Evolutionary conservation across 2,329 filamentous ascomycete genomes (phyloP).

Genomic region (Fusarium nodosum): DNA sequence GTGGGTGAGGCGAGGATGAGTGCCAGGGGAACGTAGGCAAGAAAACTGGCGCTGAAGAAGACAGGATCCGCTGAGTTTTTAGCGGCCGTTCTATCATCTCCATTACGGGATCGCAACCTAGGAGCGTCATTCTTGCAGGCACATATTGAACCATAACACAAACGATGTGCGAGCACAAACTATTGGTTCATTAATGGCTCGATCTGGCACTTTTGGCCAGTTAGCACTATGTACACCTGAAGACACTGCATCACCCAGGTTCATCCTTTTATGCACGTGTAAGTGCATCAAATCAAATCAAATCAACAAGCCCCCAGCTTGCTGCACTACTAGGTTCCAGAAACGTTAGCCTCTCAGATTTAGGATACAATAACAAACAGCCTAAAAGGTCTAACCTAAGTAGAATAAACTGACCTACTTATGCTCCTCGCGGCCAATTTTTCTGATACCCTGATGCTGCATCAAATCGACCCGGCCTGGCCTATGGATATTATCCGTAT

Average conservation of each 20-base stretch:
- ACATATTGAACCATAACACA: background rate
- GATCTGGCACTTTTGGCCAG: constrained; percentile 9
- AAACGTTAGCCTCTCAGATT: too few relatives aligned
- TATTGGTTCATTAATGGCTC: constrained; percentile 3
- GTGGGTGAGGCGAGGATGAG: constrained; percentile 8
- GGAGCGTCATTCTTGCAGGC: constrained; percentile 2
- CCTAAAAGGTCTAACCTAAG: too few relatives aligned
- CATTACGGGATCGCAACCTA: constrained; percentile 6
- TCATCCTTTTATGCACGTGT: constrained; percentile 12
- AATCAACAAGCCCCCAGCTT: background rate
- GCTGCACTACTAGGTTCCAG: too few relatives aligned
- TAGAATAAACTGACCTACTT: too few relatives aligned
- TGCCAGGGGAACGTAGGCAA: constrained; percentile 4
- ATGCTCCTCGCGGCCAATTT: too few relatives aligned
- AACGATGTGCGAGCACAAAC: background rate
- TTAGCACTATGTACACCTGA: constrained; percentile 3
- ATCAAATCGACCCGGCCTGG: background rate
- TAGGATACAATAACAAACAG: too few relatives aligned
- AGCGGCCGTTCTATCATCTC: constrained; percentile 29
- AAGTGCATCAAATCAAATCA: constrained; percentile 7
- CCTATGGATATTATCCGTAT: too few relatives aligned
- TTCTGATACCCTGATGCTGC: too few relatives aligned
- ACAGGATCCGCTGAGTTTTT: constrained; percentile 28
- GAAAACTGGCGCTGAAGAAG: constrained; percentile 16
- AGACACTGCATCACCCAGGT: background rate